Evolutionary conservation across 306 rosid genomes (phyloP), one percentile per base, ranked within the genome.

Genomic region (Lathyrus sativus): DNA sequence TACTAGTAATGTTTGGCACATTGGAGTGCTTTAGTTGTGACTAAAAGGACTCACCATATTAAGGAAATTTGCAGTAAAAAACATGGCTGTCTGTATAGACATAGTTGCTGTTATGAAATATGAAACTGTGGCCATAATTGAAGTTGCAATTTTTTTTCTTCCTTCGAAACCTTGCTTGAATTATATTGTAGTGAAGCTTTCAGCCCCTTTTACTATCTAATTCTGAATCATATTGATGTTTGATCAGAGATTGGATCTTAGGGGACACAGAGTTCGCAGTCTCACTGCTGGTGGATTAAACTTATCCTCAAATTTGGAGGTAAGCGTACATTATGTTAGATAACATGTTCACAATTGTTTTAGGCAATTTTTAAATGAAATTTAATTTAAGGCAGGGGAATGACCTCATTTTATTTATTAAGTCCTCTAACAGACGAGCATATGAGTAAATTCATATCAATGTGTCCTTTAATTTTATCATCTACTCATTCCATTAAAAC

Each of bases 211-310:
- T 33, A 31, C 24, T 29, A 31, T 69, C 65, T 72, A 68, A 66
- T 81, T 65, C 61, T 71, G 44, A 73, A 35, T 56, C 68, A 61
- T 77, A 15, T 71, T 59, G 65, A 57, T 73, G 46, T 67, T 78
- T 63, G 70, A 28, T 43, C 85, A 93, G 99, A 82, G 97, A 77
- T 73, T 95, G 89, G 99, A 95, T 87, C 99, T 90, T 38, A 87
- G 99, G 81, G 99, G 99, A 56, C 97, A 90, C 74, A 90, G 88
- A 81, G 92, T 95, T 71, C 90, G 90, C 72, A 90, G 87, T 83
- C 97, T 95, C 77, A 90, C 81, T 74, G 83, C 99, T 39, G 84
- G 80, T 77, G 96, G 99, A 74, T 80, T 95, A 82, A 95, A 88
- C 76, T 88, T 95, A 85, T 95, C 96, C 54, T 81, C 97, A 37